Conservation (phyloP, 768 basidiomycete genomes). For the Lactarius evosmus region DNA sequence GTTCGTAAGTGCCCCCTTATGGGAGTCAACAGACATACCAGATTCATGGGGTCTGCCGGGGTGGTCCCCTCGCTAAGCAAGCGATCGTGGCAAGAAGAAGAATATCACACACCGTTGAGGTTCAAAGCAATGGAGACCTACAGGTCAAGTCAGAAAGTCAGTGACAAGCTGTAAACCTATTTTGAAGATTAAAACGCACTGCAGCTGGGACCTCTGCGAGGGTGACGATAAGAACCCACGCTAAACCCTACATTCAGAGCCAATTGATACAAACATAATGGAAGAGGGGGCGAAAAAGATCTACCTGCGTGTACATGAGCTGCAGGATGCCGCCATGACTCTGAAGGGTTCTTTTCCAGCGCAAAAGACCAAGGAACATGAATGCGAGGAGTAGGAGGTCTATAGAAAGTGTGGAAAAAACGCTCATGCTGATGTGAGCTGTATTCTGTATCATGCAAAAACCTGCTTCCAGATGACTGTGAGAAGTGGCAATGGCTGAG, state of each 20-base stretch:
- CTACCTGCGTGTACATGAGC: slow-evolving; percentile 10
- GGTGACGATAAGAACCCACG: slow-evolving; percentile 1
- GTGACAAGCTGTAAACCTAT: neutral
- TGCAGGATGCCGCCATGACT: neutral
- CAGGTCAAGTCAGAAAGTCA: neutral
- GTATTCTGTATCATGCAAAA: slow-evolving; percentile 4
- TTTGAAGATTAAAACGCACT: neutral
- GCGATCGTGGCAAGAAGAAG: neutral
- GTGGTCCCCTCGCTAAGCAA: neutral
- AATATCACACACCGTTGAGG: slow-evolving; percentile 10
- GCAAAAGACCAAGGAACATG: slow-evolving; percentile 12
- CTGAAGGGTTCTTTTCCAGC: neutral
- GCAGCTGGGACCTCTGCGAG: slow-evolving; percentile 7
- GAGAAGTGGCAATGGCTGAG: neutral
- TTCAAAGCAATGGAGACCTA: slow-evolving; percentile 9
- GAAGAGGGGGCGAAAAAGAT: neutral
- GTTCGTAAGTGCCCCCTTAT: neutral
- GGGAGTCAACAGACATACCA: neutral
- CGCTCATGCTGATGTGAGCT: neutral
- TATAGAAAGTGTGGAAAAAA: neutral
- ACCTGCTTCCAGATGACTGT: neutral
- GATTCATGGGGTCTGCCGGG: neutral
- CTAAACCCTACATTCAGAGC: neutral
- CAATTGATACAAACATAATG: neutral
- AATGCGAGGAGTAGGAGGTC: neutral